Evolutionary conservation across 148 eudicot species (phyloP), one percentile per base, ranked within the genome.

Genomic region (Fallopia convolvulus): DNA sequence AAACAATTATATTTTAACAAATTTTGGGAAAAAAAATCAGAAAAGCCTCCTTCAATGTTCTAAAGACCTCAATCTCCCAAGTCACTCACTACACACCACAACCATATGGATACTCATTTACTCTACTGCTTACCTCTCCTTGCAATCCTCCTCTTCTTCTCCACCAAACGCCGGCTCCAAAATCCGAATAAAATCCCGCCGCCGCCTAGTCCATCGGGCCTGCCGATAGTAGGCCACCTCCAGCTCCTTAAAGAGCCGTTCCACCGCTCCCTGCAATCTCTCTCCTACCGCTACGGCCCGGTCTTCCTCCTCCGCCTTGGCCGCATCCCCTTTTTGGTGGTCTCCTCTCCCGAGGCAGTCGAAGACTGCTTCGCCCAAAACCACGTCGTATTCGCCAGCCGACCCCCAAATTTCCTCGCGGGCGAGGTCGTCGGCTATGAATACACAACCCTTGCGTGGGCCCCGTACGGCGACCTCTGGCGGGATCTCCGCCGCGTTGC

Each of bases 381-480:
- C 73, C 88, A 88, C 75, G 14, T 78, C 10, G 74, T 76, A 2
- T 84, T 88, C 58, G 87, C 91, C 46, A 81, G 76, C 85, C 83
- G 89, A 15, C 89, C 70, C 15, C 72, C 86, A 14, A 20, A 65
- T 2, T 52, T 84, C n/a, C 78, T 84, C 7, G 60, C 83, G 5
- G 80, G 83, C 1, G 78, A 80, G 58, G 18, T 75, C 47, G 66
- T 75, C 1, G 81, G 81, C 21, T 72, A 74, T 42, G 48, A 80
- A 15, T 76, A 70, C 72, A 58, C 77, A 21, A 46, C 63, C 76
- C 48, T 80, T 26, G 76, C 79, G 32, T 88, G 85, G 86, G 78
- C 84, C 15, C 78, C 85, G 2, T 86, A 86, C 40, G 86, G 86
- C 20, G 74, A 80, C 40, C 77, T 83, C 72, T 86, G 89, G 91